Evolutionary conservation across 1,139 yeast genomes (phyloP), one percentile per base, ranked within the genome.

Genomic region (Magnusiomyces tetraspermus): DNA sequence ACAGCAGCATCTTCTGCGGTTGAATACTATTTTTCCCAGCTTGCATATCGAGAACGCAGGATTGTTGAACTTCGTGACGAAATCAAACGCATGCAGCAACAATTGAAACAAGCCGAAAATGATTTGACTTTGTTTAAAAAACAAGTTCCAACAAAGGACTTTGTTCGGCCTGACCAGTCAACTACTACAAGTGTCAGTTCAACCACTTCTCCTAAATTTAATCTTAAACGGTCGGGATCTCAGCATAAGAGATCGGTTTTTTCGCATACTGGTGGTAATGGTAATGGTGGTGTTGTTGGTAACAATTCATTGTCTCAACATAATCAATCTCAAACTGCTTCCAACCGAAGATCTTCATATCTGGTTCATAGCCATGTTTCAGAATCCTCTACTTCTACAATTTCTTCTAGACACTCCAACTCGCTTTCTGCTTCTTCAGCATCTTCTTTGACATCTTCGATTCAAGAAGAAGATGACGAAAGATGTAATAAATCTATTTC

Each of bases 1-100:
- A 36, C 57, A 2, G 49, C 49, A 11, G 49, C 49, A 5, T 46
- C 49, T 13, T 46, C 49, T 13, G 49, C 49, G 1, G 46, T 52
- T 17, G 57, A 51, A 41, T 50, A 49, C 40, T 58, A 57, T 53
- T 56, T 67, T 49, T 65, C 70, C 30, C 62, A 64, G 53, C 61
- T 69, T 48, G 72, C 72, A 4, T 62, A 67, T 42, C 65, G 66
- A 49, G 71, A 69, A 53, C 63, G 71, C 2, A 60, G 64, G 21
- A 71, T 69, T n/a, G 65, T 65, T 23, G 71, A 69, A 53, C 62
- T 69, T 36, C 55, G 62, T 17, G 69, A 66, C 53, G 70, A 69
- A 53, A 57, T 67, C 48, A 58, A 61, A 52, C 57, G 67, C 40
- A 59, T 64, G 40, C 64, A 67, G 49, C 59, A 56, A 43, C 59